Conservation (phyloP, 2,329 filamentous ascomycete genomes). For the Plectosphaerella cucumerina region DNA sequence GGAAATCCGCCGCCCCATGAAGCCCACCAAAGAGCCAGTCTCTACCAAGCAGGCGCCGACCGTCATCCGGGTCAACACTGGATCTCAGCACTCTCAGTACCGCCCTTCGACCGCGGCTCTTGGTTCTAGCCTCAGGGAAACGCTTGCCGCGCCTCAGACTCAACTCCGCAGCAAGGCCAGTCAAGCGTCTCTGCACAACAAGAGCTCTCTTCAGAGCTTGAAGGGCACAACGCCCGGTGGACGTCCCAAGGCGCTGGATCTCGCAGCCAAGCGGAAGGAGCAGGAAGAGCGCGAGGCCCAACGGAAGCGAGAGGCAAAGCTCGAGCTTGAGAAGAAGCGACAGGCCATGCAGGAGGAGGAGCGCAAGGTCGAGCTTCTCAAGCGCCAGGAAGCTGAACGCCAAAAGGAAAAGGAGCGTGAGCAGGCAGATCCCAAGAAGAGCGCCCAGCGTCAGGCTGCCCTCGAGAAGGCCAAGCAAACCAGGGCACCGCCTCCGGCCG, state of each 20-base stretch:
- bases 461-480: slow-evolving; percentile 64
- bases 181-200: slow-evolving; percentile 59
- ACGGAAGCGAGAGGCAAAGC: slow-evolving; percentile 75
- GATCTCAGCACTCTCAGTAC: slow-evolving; percentile 57
- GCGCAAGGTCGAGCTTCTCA: slow-evolving; percentile 52
- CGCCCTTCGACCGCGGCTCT: slow-evolving; percentile 55
- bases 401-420: slow-evolving; percentile 59
- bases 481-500: slow-evolving; percentile 56
- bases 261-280: slow-evolving; percentile 78
- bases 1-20: slow-evolving; percentile 56
- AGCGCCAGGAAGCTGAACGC: slow-evolving; percentile 57
- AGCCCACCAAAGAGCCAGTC: slow-evolving; percentile 55
- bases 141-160: slow-evolving; percentile 37
- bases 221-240: slow-evolving; percentile 61
- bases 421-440: slow-evolving; percentile 61
- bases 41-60: slow-evolving; percentile 62
- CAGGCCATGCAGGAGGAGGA: slow-evolving; percentile 64
- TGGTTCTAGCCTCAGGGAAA: slow-evolving; percentile 56
- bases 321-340: slow-evolving; percentile 74
- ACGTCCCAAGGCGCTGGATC: slow-evolving; percentile 67
- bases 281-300: slow-evolving; percentile 78
- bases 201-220: slow-evolving; percentile 53
- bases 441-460: slow-evolving; percentile 57
- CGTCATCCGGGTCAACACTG: slow-evolving; percentile 67
- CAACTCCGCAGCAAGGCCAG: slow-evolving; percentile 62